Percentiles rank a stretch among this genome's conserved stretches.
Conservation (phyloP, 2,329 filamentous ascomycete genomes). For the Nothomitra cinnamomea region DNA sequence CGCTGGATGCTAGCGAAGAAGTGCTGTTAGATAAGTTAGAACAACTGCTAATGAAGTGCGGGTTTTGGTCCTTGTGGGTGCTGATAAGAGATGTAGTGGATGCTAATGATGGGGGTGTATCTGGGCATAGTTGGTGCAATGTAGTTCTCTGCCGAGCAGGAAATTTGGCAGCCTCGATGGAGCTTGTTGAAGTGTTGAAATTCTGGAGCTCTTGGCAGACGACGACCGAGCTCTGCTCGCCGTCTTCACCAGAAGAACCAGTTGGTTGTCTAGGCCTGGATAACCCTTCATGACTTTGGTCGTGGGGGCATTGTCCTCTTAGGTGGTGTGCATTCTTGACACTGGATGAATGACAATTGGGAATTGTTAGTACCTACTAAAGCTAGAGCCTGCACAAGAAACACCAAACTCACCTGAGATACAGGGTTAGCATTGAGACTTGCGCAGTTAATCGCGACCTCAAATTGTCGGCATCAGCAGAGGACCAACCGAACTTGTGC, state of each 20-base stretch:
- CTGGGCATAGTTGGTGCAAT: too few relatives aligned
- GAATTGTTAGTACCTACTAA: neutral
- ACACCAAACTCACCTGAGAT: neutral
- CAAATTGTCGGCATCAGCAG: neutral
- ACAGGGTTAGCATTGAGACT: neutral
- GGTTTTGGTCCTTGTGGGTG: neutral
- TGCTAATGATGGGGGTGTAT: too few relatives aligned
- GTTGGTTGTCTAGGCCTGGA: neutral
- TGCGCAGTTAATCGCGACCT: neutral
- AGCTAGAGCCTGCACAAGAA: neutral
- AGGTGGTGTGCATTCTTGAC: neutral
- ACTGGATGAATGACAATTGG: neutral
- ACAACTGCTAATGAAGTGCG: neutral
- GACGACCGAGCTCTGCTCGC: too few relatives aligned
- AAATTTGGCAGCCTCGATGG: too few relatives aligned
- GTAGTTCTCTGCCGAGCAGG: too few relatives aligned
- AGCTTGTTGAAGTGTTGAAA: too few relatives aligned
- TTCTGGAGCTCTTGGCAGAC: neutral
- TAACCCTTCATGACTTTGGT: neutral
- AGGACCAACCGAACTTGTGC: neutral
- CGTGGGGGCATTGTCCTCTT: too few relatives aligned
- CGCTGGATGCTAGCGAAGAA: neutral
- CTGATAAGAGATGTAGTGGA: too few relatives aligned
- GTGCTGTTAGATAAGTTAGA: neutral
- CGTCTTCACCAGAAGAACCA: neutral